Conservation (phyloP, 331 rosid genomes). For the Quercus tomentella region DNA sequence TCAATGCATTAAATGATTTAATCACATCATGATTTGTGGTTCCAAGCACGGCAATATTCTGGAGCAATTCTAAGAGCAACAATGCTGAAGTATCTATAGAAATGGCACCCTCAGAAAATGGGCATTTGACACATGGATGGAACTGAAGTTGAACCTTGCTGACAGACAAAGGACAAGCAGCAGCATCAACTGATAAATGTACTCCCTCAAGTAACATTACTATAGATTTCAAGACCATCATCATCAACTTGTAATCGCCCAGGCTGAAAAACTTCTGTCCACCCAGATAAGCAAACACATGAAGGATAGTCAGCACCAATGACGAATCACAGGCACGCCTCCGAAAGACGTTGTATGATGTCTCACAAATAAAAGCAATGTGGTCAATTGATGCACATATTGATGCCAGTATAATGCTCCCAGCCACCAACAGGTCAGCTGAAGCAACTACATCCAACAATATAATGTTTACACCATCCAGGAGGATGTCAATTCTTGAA, state of each 20-base stretch:
- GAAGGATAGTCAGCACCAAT: conserved; percentile 58
- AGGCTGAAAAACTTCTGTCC: conserved; percentile 49
- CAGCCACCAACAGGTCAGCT: conserved; percentile 58
- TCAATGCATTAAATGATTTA: conserved; percentile 19
- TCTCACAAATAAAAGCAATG: conserved; percentile 49
- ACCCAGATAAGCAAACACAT: conserved; percentile 67
- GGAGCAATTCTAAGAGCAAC: conserved; percentile 55
- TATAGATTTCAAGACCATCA: conserved; percentile 64
- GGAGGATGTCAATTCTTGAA: conserved; percentile 22
- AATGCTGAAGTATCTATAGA: conserved; percentile 46
- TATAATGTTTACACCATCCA: conserved; percentile 23
- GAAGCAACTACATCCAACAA: conserved; percentile 44
- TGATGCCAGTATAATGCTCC: conserved; percentile 71
- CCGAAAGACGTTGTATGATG: conserved; percentile 55
- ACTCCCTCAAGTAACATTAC: conserved; percentile 54
- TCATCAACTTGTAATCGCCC: conserved; percentile 32
- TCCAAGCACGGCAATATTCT: conserved; percentile 11
- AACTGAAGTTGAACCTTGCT: conserved; percentile 33
- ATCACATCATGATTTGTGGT: not conserved
- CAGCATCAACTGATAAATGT: conserved; percentile 25
- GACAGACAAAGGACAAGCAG: conserved; percentile 35
- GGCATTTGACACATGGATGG: conserved; percentile 44
- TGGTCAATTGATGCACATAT: conserved; percentile 58
- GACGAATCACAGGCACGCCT: conserved; percentile 37
- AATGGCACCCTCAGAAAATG: conserved; percentile 50